Conservation (phyloP, 176 grass and related monocot genomes). For the Paspalum notatum region DNA sequence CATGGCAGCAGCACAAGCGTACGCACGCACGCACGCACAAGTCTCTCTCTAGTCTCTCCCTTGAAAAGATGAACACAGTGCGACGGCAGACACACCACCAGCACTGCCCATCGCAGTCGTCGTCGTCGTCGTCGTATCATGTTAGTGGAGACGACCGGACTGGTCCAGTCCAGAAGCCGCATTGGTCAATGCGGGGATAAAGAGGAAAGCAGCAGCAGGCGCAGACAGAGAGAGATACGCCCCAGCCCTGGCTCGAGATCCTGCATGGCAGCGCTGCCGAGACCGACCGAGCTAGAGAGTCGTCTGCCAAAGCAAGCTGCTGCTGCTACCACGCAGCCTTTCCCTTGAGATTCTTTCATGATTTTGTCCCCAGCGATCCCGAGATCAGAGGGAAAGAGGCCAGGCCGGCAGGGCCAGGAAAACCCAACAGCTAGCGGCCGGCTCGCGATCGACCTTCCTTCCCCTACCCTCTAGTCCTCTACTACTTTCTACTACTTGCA, state of each 20-base stretch:
- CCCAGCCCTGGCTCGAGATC: constrained; percentile 34
- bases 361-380: constrained; percentile 42
- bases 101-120: too few relatives aligned
- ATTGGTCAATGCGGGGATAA: constrained; percentile 29
- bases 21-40: too few relatives aligned
- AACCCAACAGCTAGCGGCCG: not conserved
- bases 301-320: constrained; percentile 16
- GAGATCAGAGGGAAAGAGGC: constrained; percentile 13
- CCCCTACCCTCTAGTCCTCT: too few relatives aligned
- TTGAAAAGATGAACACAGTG: not conserved
- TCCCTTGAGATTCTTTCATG: constrained; percentile 33
- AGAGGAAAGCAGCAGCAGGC: not conserved
- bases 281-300: too few relatives aligned
- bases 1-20: too few relatives aligned
- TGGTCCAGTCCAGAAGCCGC: constrained; percentile 17
- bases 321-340: constrained; percentile 22
- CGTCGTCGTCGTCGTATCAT: too few relatives aligned
- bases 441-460: too few relatives aligned
- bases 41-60: too few relatives aligned
- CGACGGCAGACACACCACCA: too few relatives aligned
- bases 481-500: too few relatives aligned
- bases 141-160: not conserved
- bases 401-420: not conserved
- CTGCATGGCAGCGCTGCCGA: not conserved
- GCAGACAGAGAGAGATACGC: constrained; percentile 40